Conservation (phyloP, 2,329 filamentous ascomycete genomes). For the Epichloe gansuensis region DNA sequence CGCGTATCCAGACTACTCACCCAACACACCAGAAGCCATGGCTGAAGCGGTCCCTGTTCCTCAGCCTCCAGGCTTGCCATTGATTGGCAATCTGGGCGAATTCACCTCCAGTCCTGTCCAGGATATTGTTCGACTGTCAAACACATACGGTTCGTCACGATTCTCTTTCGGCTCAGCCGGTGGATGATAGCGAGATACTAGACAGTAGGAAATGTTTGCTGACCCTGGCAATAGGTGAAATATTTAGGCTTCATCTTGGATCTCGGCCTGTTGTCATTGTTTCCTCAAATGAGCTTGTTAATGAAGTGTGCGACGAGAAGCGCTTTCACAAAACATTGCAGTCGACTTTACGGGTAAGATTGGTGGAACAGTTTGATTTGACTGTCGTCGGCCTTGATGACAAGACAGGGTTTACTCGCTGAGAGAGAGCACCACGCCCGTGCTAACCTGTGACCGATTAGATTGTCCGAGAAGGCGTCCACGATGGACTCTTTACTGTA, state of each 20-base stretch:
- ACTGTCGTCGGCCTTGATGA: too few relatives aligned
- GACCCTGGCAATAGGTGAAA: slow-evolving; percentile 32
- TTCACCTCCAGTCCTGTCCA: slow-evolving; percentile 46
- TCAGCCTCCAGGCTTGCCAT: slow-evolving; percentile 47
- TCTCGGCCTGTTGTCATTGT: slow-evolving; percentile 36
- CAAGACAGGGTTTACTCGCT: too few relatives aligned
- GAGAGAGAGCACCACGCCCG: too few relatives aligned
- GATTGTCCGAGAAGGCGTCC: slow-evolving; percentile 45
- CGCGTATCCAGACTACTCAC: background rate
- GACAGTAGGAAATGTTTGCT: too few relatives aligned
- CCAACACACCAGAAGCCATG: slow-evolving; percentile 14
- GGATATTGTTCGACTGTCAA: slow-evolving; percentile 43
- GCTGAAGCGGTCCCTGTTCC: slow-evolving; percentile 39
- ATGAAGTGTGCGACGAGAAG: slow-evolving; percentile 53
- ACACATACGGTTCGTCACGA: slow-evolving; percentile 45
- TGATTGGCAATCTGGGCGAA: slow-evolving; percentile 53
- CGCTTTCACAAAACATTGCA: slow-evolving; percentile 48
- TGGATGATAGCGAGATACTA: too few relatives aligned
- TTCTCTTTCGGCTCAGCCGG: background rate
- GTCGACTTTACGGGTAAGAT: slow-evolving; percentile 29
- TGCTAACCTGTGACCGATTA: slow-evolving; percentile 6
- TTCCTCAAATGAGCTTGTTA: slow-evolving; percentile 40
- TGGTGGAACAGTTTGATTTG: too few relatives aligned
- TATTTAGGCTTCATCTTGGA: slow-evolving; percentile 42
- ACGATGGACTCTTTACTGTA: slow-evolving; percentile 56